phyloP scores from a whole-genome alignment of 2,329 filamentous ascomycete species.

The Knufia fluminis region DNA sequence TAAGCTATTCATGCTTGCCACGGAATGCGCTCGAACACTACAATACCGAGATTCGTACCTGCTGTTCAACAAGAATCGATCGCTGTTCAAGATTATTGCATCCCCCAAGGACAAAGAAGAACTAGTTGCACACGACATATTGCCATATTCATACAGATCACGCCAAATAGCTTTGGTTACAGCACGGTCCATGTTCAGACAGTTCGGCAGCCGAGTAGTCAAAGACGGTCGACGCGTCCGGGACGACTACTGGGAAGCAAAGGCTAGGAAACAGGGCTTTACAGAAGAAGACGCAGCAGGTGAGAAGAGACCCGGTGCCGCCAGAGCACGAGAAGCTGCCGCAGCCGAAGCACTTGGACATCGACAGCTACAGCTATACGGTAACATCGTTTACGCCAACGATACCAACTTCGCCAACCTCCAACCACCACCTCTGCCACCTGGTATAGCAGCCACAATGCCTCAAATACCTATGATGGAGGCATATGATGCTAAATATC shows the following conservation, averaged over 20 bases:
- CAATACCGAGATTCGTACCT: conserved; percentile 97
- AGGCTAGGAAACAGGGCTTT: conserved; percentile 93
- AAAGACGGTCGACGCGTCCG: conserved; percentile 80
- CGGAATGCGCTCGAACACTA: conserved; percentile 87
- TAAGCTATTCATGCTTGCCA: conserved; percentile 97
- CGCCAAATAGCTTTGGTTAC: conserved; percentile 97
- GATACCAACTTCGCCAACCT: conserved; percentile 55
- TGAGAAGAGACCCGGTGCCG: conserved; percentile 87
- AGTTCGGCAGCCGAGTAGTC: conserved; percentile 92
- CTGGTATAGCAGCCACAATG: conserved; percentile 60
- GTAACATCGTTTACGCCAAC: conserved; percentile 82
- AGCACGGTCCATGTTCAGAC: conserved; percentile 94
- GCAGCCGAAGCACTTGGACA: conserved; percentile 54
- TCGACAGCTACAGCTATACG: conserved; percentile 48
- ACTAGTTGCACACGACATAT: conserved; percentile 83
- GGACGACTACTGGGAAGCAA: conserved; percentile 98
- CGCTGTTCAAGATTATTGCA: conserved; percentile 94
- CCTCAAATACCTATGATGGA: conserved; percentile 78
- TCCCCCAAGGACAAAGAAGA: conserved; percentile 95
- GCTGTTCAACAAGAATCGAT: conserved; percentile 96
- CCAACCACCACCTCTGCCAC: conserved; percentile 60
- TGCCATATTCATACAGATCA: conserved; percentile 97
- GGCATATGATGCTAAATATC: conserved; percentile 76
- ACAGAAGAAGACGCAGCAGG: conserved; percentile 93
- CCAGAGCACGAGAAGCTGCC: conserved; percentile 76